Base-by-base conservation (phyloP, 768 basidiomycete species). In the Trametes cingulata region DNA sequence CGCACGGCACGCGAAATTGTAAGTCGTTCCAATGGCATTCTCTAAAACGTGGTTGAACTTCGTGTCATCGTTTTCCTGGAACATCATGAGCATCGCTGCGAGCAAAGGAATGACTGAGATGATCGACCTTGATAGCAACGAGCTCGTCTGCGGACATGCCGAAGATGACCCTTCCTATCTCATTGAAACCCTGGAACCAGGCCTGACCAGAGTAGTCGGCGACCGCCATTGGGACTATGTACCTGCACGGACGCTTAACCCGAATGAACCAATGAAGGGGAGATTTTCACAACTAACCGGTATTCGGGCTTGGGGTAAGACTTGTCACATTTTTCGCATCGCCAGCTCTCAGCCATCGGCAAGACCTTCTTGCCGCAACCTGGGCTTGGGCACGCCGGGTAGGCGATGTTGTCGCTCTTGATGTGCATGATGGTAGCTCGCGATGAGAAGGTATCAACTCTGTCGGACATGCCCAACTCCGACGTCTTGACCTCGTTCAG, bases 141-240 rank as follows among this genome's bases (percentile, higher is more conserved):
- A 98, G 71, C 14, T 95, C 87, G 66, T 94, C 84, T 12, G 93
- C 96, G 33, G 83, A 75, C 76, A 85, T 87, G 25, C 85, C 89
- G 62, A 98, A 87, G 15, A 99, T 74, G 4, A 78, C 75, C 52
- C 85, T 73, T 5, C 94, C 97, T 35, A 89, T 85, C 6, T 98
- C 96, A 71, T 99, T 96, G 80, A 99, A 99, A 3, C 91, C 93
- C 63, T 92, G 91, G 45, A 98, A 77, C 96, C 96, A 98, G 17
- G 86, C 82, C 72, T 95, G 92, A 20, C 86, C 87, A 17, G 93
- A 91, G 76, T 87, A 84, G 72, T 99, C 97, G n/a, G 92, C 84
- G 2, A 93, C 87, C 47, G 91, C 91, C 77, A 97, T 80, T 39
- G 86, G 82, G 64, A 98, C 80, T 68, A 96, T 87, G 65, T 90